Evolutionary conservation across 106 monocot species (phyloP), one percentile per base, ranked within the genome.

Genomic region (Allium fistulosum): DNA sequence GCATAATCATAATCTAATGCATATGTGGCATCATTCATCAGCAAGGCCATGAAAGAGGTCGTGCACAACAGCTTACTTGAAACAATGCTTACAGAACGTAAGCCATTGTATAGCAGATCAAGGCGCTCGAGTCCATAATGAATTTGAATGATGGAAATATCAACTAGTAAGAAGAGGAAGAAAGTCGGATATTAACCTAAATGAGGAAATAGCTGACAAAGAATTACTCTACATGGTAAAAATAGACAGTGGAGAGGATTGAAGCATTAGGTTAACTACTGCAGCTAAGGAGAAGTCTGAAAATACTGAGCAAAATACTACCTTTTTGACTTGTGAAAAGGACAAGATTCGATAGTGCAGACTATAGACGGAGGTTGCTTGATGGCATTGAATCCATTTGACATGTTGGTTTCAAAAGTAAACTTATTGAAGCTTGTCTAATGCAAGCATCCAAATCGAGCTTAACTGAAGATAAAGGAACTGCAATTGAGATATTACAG

Each of bases 311-410:
- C 49, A 45, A 62, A 55, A 7, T 46, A 50, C 13, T 91, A 72
- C 49, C 62, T 91, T 22, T 85, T 91, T 4, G 91, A 91, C 58
- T 80, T 96, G 9, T 91, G 95, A 10, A 96, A 84, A 58, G 83
- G 91, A 0, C 63, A 91, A 12, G 91, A 91, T 0, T 69, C 88
- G 3, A 72, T 96, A 4, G 86, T 96, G 13, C 88, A 80, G 66
- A 96, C 95, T 4, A 81, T 83, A 71, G 95, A 91, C 26, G 91
- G 95, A 49, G 95, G 95, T 11, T 96, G 78, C 80, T 75, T 96
- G 15, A 76, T 77, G 2, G 68, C 95, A 46, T 72, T 71, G 58
- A 96, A 96, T 73, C 88, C 91, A 3, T 84, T 83, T 55, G 76
- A 91, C 49, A 61, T 62, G 0, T 66, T 76, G 49, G 77, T 88